Conservation (phyloP, 345 rosid genomes). For the Aethionema arabicum region DNA sequence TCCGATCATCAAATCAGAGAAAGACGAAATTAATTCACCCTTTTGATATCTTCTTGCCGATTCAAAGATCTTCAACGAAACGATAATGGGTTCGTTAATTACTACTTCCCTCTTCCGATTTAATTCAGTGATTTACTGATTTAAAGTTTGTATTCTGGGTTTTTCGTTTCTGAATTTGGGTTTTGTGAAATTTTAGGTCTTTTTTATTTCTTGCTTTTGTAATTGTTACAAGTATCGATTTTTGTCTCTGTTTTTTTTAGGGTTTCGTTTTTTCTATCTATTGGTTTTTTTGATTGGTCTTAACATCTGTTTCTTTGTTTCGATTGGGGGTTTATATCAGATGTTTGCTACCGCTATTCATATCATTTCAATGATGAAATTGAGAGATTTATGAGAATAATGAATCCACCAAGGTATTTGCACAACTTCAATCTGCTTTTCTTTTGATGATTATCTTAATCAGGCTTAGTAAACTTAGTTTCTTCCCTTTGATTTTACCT, state of each 20-base stretch:
- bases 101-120: neutral
- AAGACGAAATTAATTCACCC: neutral
- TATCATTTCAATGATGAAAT: conserved; percentile 72
- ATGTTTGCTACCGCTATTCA: conserved; percentile 64
- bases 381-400: conserved; percentile 72
- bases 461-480: neutral
- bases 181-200: conserved; percentile 25
- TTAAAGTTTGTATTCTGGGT: neutral
- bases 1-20: conserved; percentile 11
- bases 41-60: neutral
- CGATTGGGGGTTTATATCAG: conserved; percentile 28
- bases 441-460: neutral
- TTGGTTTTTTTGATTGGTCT: neutral
- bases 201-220: conserved; percentile 10
- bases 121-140: neutral
- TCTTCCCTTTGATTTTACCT: neutral
- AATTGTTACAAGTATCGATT: neutral
- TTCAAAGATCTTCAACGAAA: conserved; percentile 16
- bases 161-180: conserved; percentile 22
- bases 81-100: conserved; percentile 38
- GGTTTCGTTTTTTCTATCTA: conserved; percentile 19
- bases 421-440: conserved; percentile 2
- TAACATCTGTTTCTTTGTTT: neutral
- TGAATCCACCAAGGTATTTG: conserved; percentile 85
- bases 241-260: conserved; percentile 25